Conservation (phyloP, 2,329 filamentous ascomycete genomes). For the Xylaria polymorpha region DNA sequence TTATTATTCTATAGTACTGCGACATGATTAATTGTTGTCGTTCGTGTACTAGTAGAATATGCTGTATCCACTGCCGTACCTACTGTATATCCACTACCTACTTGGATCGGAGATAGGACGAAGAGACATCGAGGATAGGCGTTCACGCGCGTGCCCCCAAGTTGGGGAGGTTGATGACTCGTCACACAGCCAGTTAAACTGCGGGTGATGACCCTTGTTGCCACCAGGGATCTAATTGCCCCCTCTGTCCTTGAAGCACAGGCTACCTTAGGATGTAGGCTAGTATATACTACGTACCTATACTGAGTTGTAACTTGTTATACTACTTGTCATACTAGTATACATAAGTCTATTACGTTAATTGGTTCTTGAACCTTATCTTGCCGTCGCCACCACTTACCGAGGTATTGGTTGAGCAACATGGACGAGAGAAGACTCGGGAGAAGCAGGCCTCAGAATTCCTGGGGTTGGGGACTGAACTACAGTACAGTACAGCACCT, state of each 20-base stretch:
- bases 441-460: not conserved
- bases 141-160: slow-evolving; percentile 6
- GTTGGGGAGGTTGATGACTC: slow-evolving; percentile 10
- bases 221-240: slow-evolving; percentile 21
- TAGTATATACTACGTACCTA: not conserved
- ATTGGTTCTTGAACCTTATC: slow-evolving; percentile 13
- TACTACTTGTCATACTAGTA: not conserved
- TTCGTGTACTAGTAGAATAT: not conserved
- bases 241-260: not conserved
- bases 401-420: not conserved
- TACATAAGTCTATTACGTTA: slow-evolving; percentile 33
- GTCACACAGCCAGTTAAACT: slow-evolving; percentile 17
- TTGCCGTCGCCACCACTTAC: not conserved
- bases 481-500: no score
- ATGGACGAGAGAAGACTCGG: not conserved
- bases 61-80: slow-evolving; percentile 6
- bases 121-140: slow-evolving; percentile 4
- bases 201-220: slow-evolving; percentile 23
- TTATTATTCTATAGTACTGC: not conserved
- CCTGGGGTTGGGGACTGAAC: not conserved
- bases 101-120: slow-evolving; percentile 8
- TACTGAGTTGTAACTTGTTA: slow-evolving; percentile 4
- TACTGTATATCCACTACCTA: not conserved
- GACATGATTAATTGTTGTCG: not conserved
- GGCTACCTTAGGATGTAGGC: no score